A percentile compares a stretch with the other conserved stretches of the same genome.
Conservation (phyloP, 495 filamentous ascomycete genomes). For the Penicillium canescens region DNA sequence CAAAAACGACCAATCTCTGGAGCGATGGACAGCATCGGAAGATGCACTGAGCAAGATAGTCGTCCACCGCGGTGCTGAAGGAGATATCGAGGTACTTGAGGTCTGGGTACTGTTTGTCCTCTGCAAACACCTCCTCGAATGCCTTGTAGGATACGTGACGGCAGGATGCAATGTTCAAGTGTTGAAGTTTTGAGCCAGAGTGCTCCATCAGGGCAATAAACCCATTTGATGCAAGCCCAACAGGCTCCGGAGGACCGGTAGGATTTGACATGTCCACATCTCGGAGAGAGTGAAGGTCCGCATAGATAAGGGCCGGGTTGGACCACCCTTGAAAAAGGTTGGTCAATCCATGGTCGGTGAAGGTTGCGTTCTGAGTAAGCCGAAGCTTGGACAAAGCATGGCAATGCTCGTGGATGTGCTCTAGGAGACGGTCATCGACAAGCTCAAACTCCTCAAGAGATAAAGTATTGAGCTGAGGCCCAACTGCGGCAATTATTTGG, state of each 20-base stretch:
- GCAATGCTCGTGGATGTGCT: constrained; percentile 66
- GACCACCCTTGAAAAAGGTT: constrained; percentile 73
- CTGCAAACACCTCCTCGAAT: constrained; percentile 70
- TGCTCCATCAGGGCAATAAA: constrained; percentile 84
- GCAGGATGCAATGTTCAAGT: constrained; percentile 74
- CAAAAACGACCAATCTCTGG: constrained; percentile 75
- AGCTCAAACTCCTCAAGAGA: constrained; percentile 62
- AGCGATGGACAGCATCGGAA: constrained; percentile 74
- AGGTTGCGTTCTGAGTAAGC: constrained; percentile 69
- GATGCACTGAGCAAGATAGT: constrained; percentile 69
- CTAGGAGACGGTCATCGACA: constrained; percentile 62
- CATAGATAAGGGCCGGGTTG: constrained; percentile 64
- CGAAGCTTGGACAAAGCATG: constrained; percentile 69
- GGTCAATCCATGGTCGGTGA: constrained; percentile 69
- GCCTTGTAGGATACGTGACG: constrained; percentile 69
- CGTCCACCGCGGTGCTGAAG: constrained; percentile 74
- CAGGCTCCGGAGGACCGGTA: constrained; percentile 51
- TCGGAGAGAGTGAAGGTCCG: constrained; percentile 74
- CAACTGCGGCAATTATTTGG: constrained; percentile 58
- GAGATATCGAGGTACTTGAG: constrained; percentile 73
- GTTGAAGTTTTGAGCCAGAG: constrained; percentile 61
- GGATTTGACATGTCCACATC: constrained; percentile 71
- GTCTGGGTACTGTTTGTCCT: constrained; percentile 58
- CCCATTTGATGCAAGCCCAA: constrained; percentile 71
- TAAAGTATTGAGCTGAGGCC: constrained; percentile 65